These are phyloP conservation scores for Lodderomyces jiufengensis DNA, from an alignment of 1,139 yeast species.

Conservation along the genomic window DNA sequence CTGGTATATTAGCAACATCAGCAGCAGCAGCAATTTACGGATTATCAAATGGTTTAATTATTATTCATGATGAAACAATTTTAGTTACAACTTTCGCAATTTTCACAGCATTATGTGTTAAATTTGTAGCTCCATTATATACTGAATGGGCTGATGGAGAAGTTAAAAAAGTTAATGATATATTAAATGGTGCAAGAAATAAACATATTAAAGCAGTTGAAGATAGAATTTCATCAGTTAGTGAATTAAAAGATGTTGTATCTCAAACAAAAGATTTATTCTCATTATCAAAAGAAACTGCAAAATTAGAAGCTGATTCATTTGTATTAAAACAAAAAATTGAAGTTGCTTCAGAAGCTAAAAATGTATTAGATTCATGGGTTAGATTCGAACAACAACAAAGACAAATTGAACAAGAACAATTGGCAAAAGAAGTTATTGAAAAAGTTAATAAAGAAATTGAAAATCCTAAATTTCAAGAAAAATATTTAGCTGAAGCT, in stretches of 20 bases:
- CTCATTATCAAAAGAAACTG: slow-evolving; percentile 94
- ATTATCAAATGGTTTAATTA: slow-evolving; percentile 87
- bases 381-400: slow-evolving; percentile 97
- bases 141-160: slow-evolving; percentile 94
- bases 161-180: slow-evolving; percentile 74
- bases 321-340: slow-evolving; percentile 91
- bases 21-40: slow-evolving; percentile 95
- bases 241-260: slow-evolving; percentile 88
- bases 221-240: slow-evolving; percentile 83
- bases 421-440: slow-evolving; percentile 81
- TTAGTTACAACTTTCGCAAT: slow-evolving; percentile 77
- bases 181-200: slow-evolving; percentile 83
- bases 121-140: slow-evolving; percentile 90
- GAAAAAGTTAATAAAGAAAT: slow-evolving; percentile 86
- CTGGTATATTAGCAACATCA: slow-evolving; percentile 91
- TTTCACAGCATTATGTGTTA: slow-evolving; percentile 72
- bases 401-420: slow-evolving; percentile 94
- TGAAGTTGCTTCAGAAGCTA: slow-evolving; percentile 85
- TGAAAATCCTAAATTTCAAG: slow-evolving; percentile 89
- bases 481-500: slow-evolving; percentile 84
- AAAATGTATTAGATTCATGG: slow-evolving; percentile 96
- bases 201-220: slow-evolving; percentile 91
- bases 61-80: slow-evolving; percentile 91
- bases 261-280: slow-evolving; percentile 87
- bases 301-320: slow-evolving; percentile 88